Percentiles rank a stretch among this genome's conserved stretches.
Evolutionary conservation across 2,329 filamentous ascomycete species (phyloP).

Genomic region (Hypocreales sp.): DNA sequence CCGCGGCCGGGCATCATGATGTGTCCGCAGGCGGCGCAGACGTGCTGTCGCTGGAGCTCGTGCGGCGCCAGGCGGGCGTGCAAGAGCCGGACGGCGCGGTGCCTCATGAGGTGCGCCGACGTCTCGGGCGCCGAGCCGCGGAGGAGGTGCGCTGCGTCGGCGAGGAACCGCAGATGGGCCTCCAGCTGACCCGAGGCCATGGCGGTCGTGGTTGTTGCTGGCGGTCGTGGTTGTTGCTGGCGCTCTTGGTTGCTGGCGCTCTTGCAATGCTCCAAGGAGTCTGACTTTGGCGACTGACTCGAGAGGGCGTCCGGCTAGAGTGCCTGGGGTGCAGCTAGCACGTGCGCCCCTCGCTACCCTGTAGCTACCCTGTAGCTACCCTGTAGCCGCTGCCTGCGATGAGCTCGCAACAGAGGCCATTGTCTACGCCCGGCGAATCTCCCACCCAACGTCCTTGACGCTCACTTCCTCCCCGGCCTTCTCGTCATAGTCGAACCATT

Average conservation of each 20-base stretch:
- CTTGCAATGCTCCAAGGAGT: too few species aligned
- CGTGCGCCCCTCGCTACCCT: too few species aligned
- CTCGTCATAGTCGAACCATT: slow-evolving; percentile 98
- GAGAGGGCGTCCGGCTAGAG: too few species aligned
- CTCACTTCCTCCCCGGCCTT: slow-evolving; percentile 85
- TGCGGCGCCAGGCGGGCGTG: slow-evolving; percentile 26
- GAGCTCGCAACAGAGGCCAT: too few species aligned
- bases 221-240: too few species aligned
- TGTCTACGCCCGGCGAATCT: slow-evolving; percentile 56
- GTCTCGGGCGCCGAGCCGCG: slow-evolving; percentile 34
- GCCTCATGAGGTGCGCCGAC: slow-evolving; percentile 43
- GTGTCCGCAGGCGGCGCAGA: slow-evolving; percentile 44
- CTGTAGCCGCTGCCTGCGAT: too few species aligned
- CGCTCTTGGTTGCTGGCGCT: too few species aligned
- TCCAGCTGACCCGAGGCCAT: slow-evolving; percentile 9
- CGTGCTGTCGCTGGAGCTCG: slow-evolving; percentile 35
- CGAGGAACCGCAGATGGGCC: slow-evolving; percentile 26
- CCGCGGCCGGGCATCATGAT: slow-evolving; percentile 39
- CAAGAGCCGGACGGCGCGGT: slow-evolving; percentile 32
- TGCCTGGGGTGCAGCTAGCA: too few species aligned
- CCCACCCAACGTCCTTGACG: slow-evolving; percentile 80
- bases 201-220: too few species aligned
- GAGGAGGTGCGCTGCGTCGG: slow-evolving; percentile 44
- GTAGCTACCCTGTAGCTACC: too few species aligned
- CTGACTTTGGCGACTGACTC: too few species aligned